Evolutionary conservation across 768 basidiomycete species (phyloP), one percentile per base, ranked within the genome.

Genomic region (Myochromella boudieri): DNA sequence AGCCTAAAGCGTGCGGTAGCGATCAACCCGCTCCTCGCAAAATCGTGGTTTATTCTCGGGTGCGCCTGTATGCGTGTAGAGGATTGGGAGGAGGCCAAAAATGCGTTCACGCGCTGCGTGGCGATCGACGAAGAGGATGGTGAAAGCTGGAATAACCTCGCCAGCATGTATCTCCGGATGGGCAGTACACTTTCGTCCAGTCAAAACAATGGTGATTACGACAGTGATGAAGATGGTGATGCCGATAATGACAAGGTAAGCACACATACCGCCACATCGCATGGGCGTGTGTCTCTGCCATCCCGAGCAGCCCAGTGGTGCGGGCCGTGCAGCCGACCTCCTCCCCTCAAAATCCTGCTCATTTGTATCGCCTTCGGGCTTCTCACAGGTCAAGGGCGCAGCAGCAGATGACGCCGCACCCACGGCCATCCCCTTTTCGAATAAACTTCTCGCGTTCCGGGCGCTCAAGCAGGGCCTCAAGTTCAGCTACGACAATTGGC

Each of bases 81-180:
- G 67, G 70, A 84, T 39, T 98, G 94, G 95, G 77, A 76, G 12
- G 85, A 82, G 10, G 95, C 90, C 2, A 81, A 82, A 45, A 82
- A 85, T 36, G 89, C 90, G 1, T 98, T 98, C 64, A 71, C 71
- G 40, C 76, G 95, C 11, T 93, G 92, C 56, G 94, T 97, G 1
- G 71, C 81, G 10, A 84, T 98, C 49, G 95, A 98, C 50, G 92
- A 95, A 48, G 97, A 98, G 55, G 95, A 99, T 59, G 92, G 82
- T 3, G 95, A 98, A 75, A 95, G 93, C 55, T 98, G 97, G 97
- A 95, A 87, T 57, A 99, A 99, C 64, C 72, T 99, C 52, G 97
- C 95, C 26, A 93, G 87, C 48, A 84, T 94, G 61, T 97, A 97
- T 67, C 79, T 99, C 51, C 85, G 91, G 37, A 76, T 95, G 65